Evolutionary conservation across 805 yeast species (phyloP).

Genomic region (Phaffomyces antillensis): DNA sequence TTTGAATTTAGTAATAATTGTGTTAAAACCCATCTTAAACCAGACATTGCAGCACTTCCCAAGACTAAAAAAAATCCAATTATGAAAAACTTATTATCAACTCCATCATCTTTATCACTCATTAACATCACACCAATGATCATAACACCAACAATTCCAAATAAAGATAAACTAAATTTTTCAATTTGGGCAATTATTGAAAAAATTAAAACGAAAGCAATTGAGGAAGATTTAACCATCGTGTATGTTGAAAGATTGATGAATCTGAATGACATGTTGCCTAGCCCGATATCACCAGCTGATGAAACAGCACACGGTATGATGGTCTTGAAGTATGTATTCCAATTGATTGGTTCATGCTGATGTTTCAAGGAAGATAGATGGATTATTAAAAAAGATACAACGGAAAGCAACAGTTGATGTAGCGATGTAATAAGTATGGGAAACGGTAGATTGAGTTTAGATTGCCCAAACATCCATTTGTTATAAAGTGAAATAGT

Average conservation of each 20-base stretch:
- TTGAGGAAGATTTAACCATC: constrained; percentile 83
- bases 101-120: constrained; percentile 46
- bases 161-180: constrained; percentile 57
- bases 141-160: constrained; percentile 70
- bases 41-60: constrained; percentile 73
- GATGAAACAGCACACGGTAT: constrained; percentile 83
- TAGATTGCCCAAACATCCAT: constrained; percentile 87
- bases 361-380: constrained; percentile 5
- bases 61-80: constrained; percentile 73
- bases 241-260: constrained; percentile 83
- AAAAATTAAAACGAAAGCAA: constrained; percentile 84
- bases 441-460: constrained; percentile 76
- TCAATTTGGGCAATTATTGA: constrained; percentile 81
- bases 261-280: constrained; percentile 74
- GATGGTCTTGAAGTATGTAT: constrained; percentile 45
- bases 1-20: constrained; percentile 52
- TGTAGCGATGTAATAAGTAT: constrained; percentile 79
- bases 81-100: constrained; percentile 18
- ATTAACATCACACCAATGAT: constrained; percentile 79
- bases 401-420: constrained; percentile 60
- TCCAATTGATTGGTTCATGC: constrained; percentile 16
- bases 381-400: constrained; percentile 28
- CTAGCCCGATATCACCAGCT: constrained; percentile 91
- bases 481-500: constrained; percentile 79
- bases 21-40: constrained; percentile 92